Evolutionary conservation across 1,284 basidiomycete species (phyloP).

Genomic region (Vanrija sp.): DNA sequence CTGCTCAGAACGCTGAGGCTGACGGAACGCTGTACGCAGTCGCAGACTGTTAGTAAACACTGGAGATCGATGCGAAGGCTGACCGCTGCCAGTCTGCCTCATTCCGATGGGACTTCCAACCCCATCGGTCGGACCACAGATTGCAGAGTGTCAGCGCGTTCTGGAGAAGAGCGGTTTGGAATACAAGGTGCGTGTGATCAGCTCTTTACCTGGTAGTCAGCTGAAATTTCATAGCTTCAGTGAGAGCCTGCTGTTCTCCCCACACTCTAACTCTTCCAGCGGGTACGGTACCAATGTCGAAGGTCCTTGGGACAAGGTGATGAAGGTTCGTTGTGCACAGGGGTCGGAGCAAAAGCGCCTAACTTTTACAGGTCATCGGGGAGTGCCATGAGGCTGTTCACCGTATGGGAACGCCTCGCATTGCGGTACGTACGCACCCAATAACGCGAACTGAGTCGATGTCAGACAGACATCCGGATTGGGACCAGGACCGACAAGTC

Average conservation of each 20-base stretch:
- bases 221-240: slow-evolving; percentile 23
- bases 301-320: slow-evolving; percentile 76
- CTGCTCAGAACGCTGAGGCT: neutral
- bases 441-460: neutral
- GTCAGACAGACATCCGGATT: slow-evolving; percentile 82
- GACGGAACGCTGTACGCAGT: slow-evolving; percentile 19
- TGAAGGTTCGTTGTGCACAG: slow-evolving; percentile 22
- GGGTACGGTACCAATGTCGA: slow-evolving; percentile 88
- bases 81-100: slow-evolving; percentile 40
- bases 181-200: slow-evolving; percentile 60
- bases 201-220: neutral
- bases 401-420: slow-evolving; percentile 50
- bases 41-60: slow-evolving; percentile 19
- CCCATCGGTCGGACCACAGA: slow-evolving; percentile 50
- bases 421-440: slow-evolving; percentile 30
- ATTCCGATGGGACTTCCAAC: slow-evolving; percentile 48
- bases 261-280: slow-evolving; percentile 48
- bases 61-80: neutral
- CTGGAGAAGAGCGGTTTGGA: slow-evolving; percentile 74
- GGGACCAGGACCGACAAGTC: slow-evolving; percentile 76
- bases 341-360: neutral
- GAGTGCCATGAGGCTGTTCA: slow-evolving; percentile 87
- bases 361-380: slow-evolving; percentile 45
- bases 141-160: slow-evolving; percentile 64
- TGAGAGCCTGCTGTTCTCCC: slow-evolving; percentile 59